A percentile compares a stretch with the other conserved stretches of the same genome.
Evolutionary conservation across 2,329 filamentous ascomycete genomes (phyloP).

Genomic region (Trichoderma polysporum): DNA sequence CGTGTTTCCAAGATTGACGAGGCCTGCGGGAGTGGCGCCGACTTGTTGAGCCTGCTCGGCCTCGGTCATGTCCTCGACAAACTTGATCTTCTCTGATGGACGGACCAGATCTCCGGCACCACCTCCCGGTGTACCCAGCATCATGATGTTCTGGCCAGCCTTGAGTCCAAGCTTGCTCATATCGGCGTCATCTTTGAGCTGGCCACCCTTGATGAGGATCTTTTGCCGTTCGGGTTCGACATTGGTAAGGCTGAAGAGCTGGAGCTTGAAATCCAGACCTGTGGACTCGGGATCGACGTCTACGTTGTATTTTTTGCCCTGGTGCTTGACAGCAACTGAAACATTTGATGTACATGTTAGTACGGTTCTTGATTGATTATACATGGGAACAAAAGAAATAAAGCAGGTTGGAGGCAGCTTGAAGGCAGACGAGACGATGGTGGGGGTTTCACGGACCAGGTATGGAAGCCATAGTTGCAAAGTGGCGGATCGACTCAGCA

Average conservation of each 20-base stretch:
- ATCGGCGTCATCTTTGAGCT: slow-evolving; percentile 92
- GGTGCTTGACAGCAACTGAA: slow-evolving; percentile 87
- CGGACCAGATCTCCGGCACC: slow-evolving; percentile 61
- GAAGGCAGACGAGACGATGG: slow-evolving; percentile 18
- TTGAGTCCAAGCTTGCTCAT: slow-evolving; percentile 83
- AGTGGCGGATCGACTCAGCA: not conserved
- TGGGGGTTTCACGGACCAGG: slow-evolving; percentile 45
- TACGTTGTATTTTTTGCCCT: slow-evolving; percentile 92
- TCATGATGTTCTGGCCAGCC: slow-evolving; percentile 83
- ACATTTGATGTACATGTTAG: not conserved
- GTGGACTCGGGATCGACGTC: slow-evolving; percentile 82
- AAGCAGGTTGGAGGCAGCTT: not conserved
- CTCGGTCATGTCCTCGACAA: slow-evolving; percentile 96
- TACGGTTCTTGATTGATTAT: not conserved
- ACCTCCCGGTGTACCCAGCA: slow-evolving; percentile 87
- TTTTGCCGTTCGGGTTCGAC: slow-evolving; percentile 97
- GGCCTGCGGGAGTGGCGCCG: slow-evolving; percentile 81
- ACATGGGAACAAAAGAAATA: not conserved
- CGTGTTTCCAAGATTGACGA: slow-evolving; percentile 93
- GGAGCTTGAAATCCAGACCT: slow-evolving; percentile 92
- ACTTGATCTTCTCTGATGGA: slow-evolving; percentile 80
- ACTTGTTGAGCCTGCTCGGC: slow-evolving; percentile 81
- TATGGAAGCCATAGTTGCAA: slow-evolving; percentile 53
- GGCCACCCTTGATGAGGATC: slow-evolving; percentile 88
- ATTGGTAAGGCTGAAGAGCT: slow-evolving; percentile 90